Evolutionary conservation across 495 filamentous ascomycete genomes (phyloP).

Genomic region (Hypoxylon fuscum): DNA sequence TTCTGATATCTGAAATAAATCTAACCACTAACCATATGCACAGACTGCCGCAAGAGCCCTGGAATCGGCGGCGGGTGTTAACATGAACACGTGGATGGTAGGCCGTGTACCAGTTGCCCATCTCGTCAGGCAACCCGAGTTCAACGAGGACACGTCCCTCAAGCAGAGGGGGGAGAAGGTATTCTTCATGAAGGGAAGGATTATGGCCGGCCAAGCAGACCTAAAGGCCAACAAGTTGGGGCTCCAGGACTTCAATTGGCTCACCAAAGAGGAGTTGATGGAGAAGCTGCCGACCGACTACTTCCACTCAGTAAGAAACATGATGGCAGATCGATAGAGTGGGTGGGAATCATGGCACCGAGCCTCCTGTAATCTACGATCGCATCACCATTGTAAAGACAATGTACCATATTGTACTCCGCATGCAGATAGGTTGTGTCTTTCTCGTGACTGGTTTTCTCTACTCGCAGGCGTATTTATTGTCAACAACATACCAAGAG

Average conservation of each 20-base stretch:
- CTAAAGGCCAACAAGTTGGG: slow-evolving; percentile 75
- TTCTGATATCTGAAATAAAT: background rate
- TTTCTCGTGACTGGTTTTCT: too few relatives aligned
- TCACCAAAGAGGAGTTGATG: slow-evolving; percentile 86
- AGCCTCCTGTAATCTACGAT: slow-evolving; percentile 25
- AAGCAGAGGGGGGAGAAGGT: slow-evolving; percentile 72
- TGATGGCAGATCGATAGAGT: slow-evolving; percentile 75
- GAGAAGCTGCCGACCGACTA: slow-evolving; percentile 69
- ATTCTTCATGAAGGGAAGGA: slow-evolving; percentile 95
- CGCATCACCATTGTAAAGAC: slow-evolving; percentile 30
- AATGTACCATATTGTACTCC: slow-evolving; percentile 26
- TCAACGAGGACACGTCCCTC: slow-evolving; percentile 47
- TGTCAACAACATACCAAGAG: too few relatives aligned
- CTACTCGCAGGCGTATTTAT: too few relatives aligned
- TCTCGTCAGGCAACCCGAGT: slow-evolving; percentile 60
- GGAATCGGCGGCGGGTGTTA: slow-evolving; percentile 77
- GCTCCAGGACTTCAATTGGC: slow-evolving; percentile 87
- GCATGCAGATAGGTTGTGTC: too few relatives aligned
- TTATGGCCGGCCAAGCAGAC: slow-evolving; percentile 95
- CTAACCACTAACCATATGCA: slow-evolving; percentile 13
- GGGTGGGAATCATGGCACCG: slow-evolving; percentile 1
- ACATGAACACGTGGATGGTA: slow-evolving; percentile 99
- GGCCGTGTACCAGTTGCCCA: slow-evolving; percentile 91
- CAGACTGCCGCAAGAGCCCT: slow-evolving; percentile 86
- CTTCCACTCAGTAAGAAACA: slow-evolving; percentile 77